These are phyloP conservation scores for Russula ochroleuca DNA, from an alignment of 768 basidiomycete species.

Conservation along the genomic window DNA sequence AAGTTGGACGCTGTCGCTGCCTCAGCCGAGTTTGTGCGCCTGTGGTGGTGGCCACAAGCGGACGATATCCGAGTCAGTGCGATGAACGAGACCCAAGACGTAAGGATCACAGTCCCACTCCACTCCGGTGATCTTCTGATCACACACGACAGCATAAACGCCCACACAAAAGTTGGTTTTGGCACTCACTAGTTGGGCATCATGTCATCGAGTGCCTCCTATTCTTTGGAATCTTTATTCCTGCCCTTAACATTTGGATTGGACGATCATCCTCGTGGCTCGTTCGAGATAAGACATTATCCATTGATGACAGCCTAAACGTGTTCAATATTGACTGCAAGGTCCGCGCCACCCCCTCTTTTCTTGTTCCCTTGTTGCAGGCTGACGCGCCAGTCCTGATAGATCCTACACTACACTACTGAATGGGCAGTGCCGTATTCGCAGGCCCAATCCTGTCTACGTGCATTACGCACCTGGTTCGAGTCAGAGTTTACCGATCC, in stretches of 20 bases:
- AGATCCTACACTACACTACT: conserved; percentile 92
- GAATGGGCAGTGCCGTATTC: conserved; percentile 90
- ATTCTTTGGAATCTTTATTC: conserved; percentile 66
- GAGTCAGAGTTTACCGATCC: conserved; percentile 60
- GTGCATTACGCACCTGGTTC: conserved; percentile 69
- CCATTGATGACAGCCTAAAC: conserved; percentile 71
- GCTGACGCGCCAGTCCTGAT: conserved; percentile 11
- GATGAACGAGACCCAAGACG: conserved; percentile 73
- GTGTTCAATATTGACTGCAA: conserved; percentile 94
- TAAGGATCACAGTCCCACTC: conserved; percentile 36
- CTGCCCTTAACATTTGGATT: conserved; percentile 57
- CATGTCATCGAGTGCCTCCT: conserved; percentile 83
- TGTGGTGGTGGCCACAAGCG: conserved; percentile 93
- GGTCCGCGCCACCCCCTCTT: conserved; percentile 43
- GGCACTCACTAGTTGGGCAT: conserved; percentile 66
- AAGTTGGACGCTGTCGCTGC: conserved; percentile 51
- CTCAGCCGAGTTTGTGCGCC: conserved; percentile 82
- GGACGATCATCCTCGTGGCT: conserved; percentile 69
- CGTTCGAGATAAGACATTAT: conserved; percentile 47
- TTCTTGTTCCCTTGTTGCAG: not conserved
- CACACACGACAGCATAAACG: conserved; percentile 43
- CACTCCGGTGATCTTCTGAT: conserved; percentile 12
- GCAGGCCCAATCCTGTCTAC: conserved; percentile 60
- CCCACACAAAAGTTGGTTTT: conserved; percentile 57
- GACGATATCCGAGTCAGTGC: conserved; percentile 67